phyloP scores from a whole-genome alignment of 2,329 filamentous ascomycete genomes.

The Fusarium pseudonygamai region DNA sequence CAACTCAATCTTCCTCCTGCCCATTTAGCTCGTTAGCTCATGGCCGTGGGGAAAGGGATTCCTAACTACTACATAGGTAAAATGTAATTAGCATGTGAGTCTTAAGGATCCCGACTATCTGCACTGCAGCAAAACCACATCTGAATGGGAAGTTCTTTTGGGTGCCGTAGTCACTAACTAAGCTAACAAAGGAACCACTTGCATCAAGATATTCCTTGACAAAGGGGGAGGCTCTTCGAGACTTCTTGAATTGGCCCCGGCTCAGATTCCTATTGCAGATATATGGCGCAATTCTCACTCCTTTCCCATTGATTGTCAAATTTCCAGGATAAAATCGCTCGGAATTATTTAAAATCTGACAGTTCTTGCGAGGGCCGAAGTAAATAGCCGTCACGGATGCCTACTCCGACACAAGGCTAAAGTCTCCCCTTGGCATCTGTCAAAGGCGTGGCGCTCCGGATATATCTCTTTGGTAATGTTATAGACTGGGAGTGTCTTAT shows the following conservation, averaged over 20 bases:
- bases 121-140: not conserved
- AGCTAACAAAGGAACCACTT: conserved; percentile 3
- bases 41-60: not conserved
- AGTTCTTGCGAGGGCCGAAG: not conserved
- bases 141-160: not conserved
- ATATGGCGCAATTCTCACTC: conserved; percentile 1
- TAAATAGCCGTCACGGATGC: not conserved
- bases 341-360: not conserved
- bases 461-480: not conserved
- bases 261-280: conserved; percentile 26
- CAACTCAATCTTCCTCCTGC: conserved; percentile 7
- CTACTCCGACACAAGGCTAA: not conserved
- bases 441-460: not conserved
- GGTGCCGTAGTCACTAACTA: conserved; percentile 6
- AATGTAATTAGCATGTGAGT: conserved; percentile 8
- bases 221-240: not conserved
- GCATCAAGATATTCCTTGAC: not conserved
- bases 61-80: not conserved
- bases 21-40: conserved; percentile 1
- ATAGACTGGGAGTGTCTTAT: not conserved
- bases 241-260: not conserved
- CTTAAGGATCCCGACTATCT: not conserved
- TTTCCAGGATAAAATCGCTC: not conserved
- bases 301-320: conserved; percentile 1
- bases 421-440: not conserved